Percentiles rank a stretch among this genome's conserved stretches.
Evolutionary conservation across 208 protist genomes (phyloP).

Genomic region (Acanthamoeba royreba): DNA sequence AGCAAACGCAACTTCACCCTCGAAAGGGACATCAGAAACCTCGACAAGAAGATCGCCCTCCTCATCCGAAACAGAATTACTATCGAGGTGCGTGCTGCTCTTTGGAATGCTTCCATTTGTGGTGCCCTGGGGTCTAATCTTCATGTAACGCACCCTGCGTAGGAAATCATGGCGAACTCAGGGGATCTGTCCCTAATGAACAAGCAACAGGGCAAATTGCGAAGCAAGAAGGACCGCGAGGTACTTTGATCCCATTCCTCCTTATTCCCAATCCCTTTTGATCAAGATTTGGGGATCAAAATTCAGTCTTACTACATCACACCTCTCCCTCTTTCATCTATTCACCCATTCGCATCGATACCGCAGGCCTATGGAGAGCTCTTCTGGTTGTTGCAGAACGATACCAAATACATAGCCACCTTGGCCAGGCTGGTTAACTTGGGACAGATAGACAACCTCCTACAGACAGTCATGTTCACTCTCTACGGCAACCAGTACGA

Average conservation of each 20-base stretch:
- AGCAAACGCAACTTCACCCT: conserved; percentile 69
- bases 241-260: neutral
- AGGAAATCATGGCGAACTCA: conserved; percentile 52
- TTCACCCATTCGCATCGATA: no score
- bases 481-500: conserved; percentile 70
- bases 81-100: neutral
- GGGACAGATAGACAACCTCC: conserved; percentile 46
- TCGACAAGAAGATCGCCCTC: conserved; percentile 31
- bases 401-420: conserved; percentile 18
- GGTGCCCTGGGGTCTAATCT: neutral
- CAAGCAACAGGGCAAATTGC: conserved; percentile 15
- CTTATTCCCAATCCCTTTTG: neutral
- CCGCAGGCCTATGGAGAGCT: neutral
- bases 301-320: no score
- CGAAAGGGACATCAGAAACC: conserved; percentile 24
- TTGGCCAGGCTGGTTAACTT: neutral
- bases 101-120: neutral
- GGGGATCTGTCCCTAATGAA: conserved; percentile 56
- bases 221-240: conserved; percentile 60
- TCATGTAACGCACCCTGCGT: neutral
- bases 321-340: neutral
- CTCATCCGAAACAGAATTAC: conserved; percentile 6
- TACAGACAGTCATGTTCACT: conserved; percentile 68
- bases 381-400: conserved; percentile 50
- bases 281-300: no score